Conservation (phyloP, 345 rosid genomes). For the Odontarrhena argentea region DNA sequence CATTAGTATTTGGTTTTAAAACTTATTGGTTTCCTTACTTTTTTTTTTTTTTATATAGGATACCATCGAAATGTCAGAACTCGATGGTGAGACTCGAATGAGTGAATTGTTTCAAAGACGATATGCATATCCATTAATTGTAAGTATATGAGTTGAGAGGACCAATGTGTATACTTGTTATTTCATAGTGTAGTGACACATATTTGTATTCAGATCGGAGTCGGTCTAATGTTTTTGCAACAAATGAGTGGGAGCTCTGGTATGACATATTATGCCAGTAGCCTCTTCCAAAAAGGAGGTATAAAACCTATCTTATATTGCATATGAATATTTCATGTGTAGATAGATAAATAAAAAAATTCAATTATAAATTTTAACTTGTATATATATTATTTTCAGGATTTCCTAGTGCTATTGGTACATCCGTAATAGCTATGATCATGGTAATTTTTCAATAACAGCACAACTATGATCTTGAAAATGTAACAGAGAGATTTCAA, state of each 20-base stretch:
- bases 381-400: slow-evolving; percentile 23
- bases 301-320: neutral
- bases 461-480: neutral
- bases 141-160: slow-evolving; percentile 18
- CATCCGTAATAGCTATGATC: slow-evolving; percentile 40
- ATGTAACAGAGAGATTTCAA: neutral
- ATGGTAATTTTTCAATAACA: slow-evolving; percentile 34
- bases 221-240: slow-evolving; percentile 46
- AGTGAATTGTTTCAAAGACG: slow-evolving; percentile 42
- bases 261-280: slow-evolving; percentile 42
- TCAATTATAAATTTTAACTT: neutral
- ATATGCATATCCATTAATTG: slow-evolving; percentile 41
- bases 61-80: slow-evolving; percentile 28
- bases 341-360: neutral
- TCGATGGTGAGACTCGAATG: slow-evolving; percentile 20
- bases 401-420: slow-evolving; percentile 45
- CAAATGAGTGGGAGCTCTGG: slow-evolving; percentile 43
- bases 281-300: slow-evolving; percentile 43
- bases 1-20: neutral
- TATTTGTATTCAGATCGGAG: slow-evolving; percentile 39
- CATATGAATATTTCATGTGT: slow-evolving; percentile 9
- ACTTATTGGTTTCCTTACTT: neutral
- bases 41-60: slow-evolving; percentile 14
- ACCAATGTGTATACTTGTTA: neutral
- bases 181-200: neutral